Evolutionary conservation across 2,329 filamentous ascomycete species (phyloP).

Genomic region (Fusarium nodosum): DNA sequence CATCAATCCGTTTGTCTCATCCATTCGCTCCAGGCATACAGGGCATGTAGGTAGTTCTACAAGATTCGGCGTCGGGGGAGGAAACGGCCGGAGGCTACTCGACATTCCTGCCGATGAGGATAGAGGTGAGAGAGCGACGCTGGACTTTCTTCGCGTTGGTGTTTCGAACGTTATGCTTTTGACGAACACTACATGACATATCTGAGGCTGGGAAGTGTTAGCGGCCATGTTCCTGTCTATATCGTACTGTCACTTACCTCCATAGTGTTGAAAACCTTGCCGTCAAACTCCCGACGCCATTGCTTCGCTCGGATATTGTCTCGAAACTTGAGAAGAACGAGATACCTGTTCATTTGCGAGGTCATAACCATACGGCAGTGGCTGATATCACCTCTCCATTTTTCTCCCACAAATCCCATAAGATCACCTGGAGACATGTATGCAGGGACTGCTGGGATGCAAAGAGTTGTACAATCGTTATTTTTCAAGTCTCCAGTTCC

Average conservation of each 20-base stretch:
- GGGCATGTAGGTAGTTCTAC: slow-evolving; percentile 95
- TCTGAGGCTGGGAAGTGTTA: slow-evolving; percentile 75
- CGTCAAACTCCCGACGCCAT: slow-evolving; percentile 91
- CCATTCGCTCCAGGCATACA: slow-evolving; percentile 97
- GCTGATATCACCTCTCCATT: slow-evolving; percentile 86
- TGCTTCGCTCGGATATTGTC: slow-evolving; percentile 78
- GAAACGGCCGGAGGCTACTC: slow-evolving; percentile 69
- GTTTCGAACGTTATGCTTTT: slow-evolving; percentile 89
- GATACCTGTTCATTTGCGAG: slow-evolving; percentile 87
- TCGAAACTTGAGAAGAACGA: slow-evolving; percentile 95
- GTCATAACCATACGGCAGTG: slow-evolving; percentile 97
- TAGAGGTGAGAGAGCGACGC: slow-evolving; percentile 72
- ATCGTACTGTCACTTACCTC: slow-evolving; percentile 68
- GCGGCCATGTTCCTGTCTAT: background rate
- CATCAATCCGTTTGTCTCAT: slow-evolving; percentile 93
- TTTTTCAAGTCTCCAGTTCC: slow-evolving; percentile 50
- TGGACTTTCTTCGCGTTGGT: slow-evolving; percentile 62
- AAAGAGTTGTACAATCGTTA: slow-evolving; percentile 87
- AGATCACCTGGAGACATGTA: slow-evolving; percentile 94
- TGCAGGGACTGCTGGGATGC: slow-evolving; percentile 93
- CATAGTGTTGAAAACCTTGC: slow-evolving; percentile 91
- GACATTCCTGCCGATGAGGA: slow-evolving; percentile 58
- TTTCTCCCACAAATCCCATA: slow-evolving; percentile 89
- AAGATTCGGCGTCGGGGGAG: slow-evolving; percentile 81
- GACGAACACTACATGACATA: slow-evolving; percentile 95